These are phyloP conservation scores for Neospermospora avenae DNA, from an alignment of 2,329 filamentous ascomycete species.

Conservation along the genomic window DNA sequence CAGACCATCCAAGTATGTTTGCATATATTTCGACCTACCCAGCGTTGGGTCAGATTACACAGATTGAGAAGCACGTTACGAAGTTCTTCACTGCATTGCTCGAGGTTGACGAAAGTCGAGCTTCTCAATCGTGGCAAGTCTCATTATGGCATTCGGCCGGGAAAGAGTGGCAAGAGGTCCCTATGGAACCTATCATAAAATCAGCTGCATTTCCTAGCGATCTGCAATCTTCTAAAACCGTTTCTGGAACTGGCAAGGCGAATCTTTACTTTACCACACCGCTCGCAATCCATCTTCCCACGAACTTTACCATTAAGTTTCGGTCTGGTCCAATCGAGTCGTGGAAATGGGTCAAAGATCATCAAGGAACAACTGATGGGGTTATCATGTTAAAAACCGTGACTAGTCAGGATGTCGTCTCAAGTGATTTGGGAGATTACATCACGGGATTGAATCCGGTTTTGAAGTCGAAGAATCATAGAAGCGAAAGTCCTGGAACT, in stretches of 20 bases:
- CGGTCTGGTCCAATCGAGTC: conserved; percentile 47
- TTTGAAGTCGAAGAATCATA: conserved; percentile 50
- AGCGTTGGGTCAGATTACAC: conserved; percentile 71
- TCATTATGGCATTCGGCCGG: conserved; percentile 68
- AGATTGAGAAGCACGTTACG: conserved; percentile 43
- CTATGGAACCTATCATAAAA: conserved; percentile 35
- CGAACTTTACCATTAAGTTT: conserved; percentile 71
- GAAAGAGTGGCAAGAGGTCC: conserved; percentile 52
- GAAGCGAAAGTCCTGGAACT: conserved; percentile 66
- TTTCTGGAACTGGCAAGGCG: conserved; percentile 32
- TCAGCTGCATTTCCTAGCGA: conserved; percentile 42
- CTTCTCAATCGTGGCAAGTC: conserved; percentile 64
- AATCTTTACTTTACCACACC: conserved; percentile 53
- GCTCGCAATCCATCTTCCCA: conserved; percentile 45
- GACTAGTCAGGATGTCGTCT: conserved; percentile 27
- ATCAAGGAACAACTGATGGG: conserved; percentile 61
- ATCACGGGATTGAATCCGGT: conserved; percentile 55
- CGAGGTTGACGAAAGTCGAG: conserved; percentile 56
- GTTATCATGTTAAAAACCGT: conserved; percentile 50
- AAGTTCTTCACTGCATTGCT: conserved; percentile 66
- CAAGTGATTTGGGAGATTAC: conserved; percentile 40
- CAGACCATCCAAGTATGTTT: conserved; percentile 45
- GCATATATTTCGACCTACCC: conserved; percentile 62
- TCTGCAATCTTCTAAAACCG: conserved; percentile 43
- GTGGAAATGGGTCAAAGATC: conserved; percentile 71